A percentile compares a stretch with the other conserved stretches of the same genome.
phyloP scores from a whole-genome alignment of 2,329 filamentous ascomycete species.

The Aspergillus sp. region DNA sequence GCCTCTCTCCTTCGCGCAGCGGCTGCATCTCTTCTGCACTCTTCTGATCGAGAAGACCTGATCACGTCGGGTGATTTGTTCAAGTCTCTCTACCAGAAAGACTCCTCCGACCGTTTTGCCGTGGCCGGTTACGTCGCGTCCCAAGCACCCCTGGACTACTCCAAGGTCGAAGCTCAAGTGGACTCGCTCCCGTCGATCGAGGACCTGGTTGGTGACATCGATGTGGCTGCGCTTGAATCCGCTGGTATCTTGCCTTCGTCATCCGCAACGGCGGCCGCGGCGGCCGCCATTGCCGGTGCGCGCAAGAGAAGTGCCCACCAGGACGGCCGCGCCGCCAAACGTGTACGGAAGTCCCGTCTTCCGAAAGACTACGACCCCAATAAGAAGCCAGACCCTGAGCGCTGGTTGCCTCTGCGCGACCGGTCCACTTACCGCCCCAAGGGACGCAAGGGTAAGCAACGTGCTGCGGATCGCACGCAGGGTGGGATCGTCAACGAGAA shows the following conservation, averaged over 20 bases:
- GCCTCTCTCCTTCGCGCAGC: conserved; percentile 75
- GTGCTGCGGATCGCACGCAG: conserved; percentile 74
- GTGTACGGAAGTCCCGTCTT: conserved; percentile 46
- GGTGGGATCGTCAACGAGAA: conserved; percentile 78
- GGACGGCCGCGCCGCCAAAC: conserved; percentile 37
- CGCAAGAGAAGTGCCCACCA: conserved; percentile 41
- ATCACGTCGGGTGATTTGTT: conserved; percentile 76
- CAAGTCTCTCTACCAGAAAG: conserved; percentile 63
- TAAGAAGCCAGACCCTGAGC: conserved; percentile 82
- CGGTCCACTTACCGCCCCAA: conserved; percentile 86
- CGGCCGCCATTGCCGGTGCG: conserved; percentile 32
- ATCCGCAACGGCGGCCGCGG: conserved; percentile 27
- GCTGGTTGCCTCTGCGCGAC: conserved; percentile 90
- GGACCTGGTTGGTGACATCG: conserved; percentile 44
- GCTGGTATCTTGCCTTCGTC: conserved; percentile 42
- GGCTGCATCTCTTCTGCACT: conserved; percentile 78
- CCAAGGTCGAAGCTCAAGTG: conserved; percentile 35
- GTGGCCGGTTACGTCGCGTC: conserved; percentile 85
- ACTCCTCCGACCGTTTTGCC: conserved; percentile 65
- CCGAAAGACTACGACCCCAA: conserved; percentile 61
- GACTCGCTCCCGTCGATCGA: conserved; percentile 38
- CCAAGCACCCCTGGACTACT: conserved; percentile 56
- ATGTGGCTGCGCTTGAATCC: conserved; percentile 44
- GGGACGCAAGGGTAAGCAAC: conserved; percentile 88
- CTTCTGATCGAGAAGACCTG: conserved; percentile 66